Base-by-base conservation (phyloP, 2,329 filamentous ascomycete genomes). In the Fusarium pininemorale region DNA sequence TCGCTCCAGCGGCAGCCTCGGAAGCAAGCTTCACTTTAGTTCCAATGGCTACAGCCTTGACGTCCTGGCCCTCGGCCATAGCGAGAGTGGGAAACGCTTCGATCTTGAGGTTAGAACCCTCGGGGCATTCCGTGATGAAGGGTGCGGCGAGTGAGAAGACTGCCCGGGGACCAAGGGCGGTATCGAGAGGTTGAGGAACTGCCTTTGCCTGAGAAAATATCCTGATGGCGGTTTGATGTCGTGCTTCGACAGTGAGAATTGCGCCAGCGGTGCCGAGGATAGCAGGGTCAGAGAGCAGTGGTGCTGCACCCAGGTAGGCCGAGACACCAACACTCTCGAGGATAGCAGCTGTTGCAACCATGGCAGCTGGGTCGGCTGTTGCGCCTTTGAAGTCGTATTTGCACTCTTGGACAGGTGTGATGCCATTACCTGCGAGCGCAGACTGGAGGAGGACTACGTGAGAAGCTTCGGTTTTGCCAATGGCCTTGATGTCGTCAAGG, bases 251-350 rank as follows among this genome's bases (percentile, higher is more conserved):
- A 30, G 92, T 93, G 50, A 93, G 87, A 80, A 95, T 94, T 57
- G 89, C 89, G 15, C 87, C 92, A 6, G 93, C 92, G 26, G 90
- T 89, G 69, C 87, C 85, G 57, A 95, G 89, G 70, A 93, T 88
- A 56, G 84, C 85, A 56, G 86, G 84, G 63, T 87, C 86, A 51
- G 88, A 86, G 71, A 94, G 82, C 38, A 94, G 85, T 9, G 91
- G 90, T 20, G 91, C 92, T 32, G 91, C 92, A 67, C 92, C 92
- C 20, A 94, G 89, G 82, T 91, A 92, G 72, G 92, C 92, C n/a
- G 91, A 92, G 38, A 94, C 88, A 81, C 92, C 92, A 66, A 94
- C 88, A 78, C 89, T 92, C 82, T 95, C 93, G 66, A 95, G 89
- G 28, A 94, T 85, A 74, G 88, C 87, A 20, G 92, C 92, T 6